Base-by-base conservation (phyloP, 129 eudicot species). In the Centrapalus pauciflorus region DNA sequence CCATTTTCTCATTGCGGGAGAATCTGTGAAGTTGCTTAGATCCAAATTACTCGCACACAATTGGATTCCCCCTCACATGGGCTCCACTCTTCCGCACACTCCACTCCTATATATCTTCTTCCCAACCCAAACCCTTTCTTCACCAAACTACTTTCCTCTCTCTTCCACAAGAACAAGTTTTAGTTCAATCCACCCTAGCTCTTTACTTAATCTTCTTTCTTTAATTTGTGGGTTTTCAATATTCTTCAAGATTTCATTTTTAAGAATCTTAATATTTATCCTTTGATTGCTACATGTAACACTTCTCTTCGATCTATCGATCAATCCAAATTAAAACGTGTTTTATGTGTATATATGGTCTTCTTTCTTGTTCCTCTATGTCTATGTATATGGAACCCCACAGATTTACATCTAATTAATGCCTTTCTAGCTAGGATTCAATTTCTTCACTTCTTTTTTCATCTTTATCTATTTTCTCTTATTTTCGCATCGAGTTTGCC, bases 61-160 rank as follows among this genome's bases (percentile, higher is more conserved):
- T 66, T 40, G 72, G 72, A 66, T 66, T 35, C 72, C 61, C 23
- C 25, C 50, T 66, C 61, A 67, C 37, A 51, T 34, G 72, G 62
- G 63, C 21, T 51, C 72, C 62, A 52, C 51, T 34, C 33, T 66
- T n/a, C 52, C 52, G 17, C 24, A 46, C 24, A 24, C 52, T 46
- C 62, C 63, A 13, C 51, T 67, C 51, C 61, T 67, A 67, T 67
- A 67, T 67, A 67, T 29, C 65, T 51, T 17, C 72, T 33, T 49
- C 72, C 48, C 35, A 13, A 67, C 72, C 62, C 25, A 25, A 67
- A 34, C 63, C 72, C 50, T 67, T 67, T 34, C 25, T 14, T 51
- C 63, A 67, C 63, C 62, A 51, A 67, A 33, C 62, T 52, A 1
- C 16, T 28, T 66, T 46, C 46, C 46, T 48, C 60, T 28, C 70